A percentile compares a stretch with the other conserved stretches of the same genome.
Evolutionary conservation across 2,329 filamentous ascomycete species (phyloP).

Genomic region (Parastagonospora nodorum): DNA sequence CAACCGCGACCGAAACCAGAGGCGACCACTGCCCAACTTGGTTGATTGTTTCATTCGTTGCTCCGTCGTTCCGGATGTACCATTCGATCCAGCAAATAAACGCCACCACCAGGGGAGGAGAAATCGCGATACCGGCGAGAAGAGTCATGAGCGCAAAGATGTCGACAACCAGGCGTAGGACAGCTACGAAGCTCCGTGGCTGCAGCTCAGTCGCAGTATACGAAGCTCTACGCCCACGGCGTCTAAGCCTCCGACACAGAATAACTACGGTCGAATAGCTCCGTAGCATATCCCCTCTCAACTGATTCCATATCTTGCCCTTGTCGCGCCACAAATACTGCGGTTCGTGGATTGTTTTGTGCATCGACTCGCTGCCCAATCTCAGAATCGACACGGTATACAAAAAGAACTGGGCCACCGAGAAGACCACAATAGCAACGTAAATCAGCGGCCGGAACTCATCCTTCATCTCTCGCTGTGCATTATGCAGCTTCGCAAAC

Average conservation of each 20-base stretch:
- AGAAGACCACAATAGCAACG: conserved; percentile 8
- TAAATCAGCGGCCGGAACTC: conserved; percentile 10
- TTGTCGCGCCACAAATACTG: conserved; percentile 5
- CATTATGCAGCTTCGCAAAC: conserved; percentile 14
- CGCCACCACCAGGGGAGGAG: conserved; percentile 6
- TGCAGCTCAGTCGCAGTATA: neutral
- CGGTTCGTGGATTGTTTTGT: conserved; percentile 8
- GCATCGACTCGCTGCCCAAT: conserved; percentile 10
- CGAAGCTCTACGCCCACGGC: too few relatives aligned
- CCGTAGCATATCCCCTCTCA: conserved; percentile 1
- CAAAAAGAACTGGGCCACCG: conserved; percentile 12
- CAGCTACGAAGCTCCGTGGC: neutral
- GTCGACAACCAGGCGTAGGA: neutral
- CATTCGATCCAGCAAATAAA: conserved; percentile 19
- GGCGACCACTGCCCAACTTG: conserved; percentile 14
- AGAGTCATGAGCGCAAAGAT: conserved; percentile 5
- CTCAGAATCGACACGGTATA: conserved; percentile 6
- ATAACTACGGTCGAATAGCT: neutral
- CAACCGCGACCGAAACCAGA: conserved; percentile 5
- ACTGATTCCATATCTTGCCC: conserved; percentile 1
- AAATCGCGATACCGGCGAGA: conserved; percentile 7
- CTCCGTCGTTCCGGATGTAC: conserved; percentile 18
- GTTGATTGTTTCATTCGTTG: conserved; percentile 10
- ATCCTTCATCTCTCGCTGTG: conserved; percentile 1
- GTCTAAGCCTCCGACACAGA: neutral